Percentiles rank a stretch among this genome's conserved stretches.
These are phyloP conservation scores for Penicillium fuscoglaucum DNA, from an alignment of 2,329 filamentous ascomycete species.

Conservation along the genomic window DNA sequence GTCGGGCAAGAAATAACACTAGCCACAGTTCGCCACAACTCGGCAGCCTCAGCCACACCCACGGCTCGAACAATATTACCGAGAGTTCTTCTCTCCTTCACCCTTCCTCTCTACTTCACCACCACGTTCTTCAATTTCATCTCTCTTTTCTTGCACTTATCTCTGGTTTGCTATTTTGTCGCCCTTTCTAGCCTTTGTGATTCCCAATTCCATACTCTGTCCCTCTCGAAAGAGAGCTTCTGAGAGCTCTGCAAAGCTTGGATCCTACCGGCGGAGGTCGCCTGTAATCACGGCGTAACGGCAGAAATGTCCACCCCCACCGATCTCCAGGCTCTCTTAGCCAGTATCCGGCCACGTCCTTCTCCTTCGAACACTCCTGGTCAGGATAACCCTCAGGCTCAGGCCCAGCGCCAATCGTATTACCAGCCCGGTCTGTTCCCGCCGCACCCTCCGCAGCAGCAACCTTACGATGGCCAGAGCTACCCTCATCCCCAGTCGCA, in stretches of 20 bases:
- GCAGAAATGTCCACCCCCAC: slow-evolving; percentile 51
- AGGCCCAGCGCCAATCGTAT: slow-evolving; percentile 28
- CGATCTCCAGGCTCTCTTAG: slow-evolving; percentile 50
- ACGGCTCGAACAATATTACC: slow-evolving; percentile 18
- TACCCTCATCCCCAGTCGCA: slow-evolving; percentile 37
- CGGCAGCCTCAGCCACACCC: slow-evolving; percentile 21
- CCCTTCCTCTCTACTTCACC: slow-evolving; percentile 25
- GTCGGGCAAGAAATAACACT: slow-evolving; percentile 5
- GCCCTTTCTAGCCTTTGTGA: slow-evolving; percentile 15
- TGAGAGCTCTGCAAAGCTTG: slow-evolving; percentile 30
- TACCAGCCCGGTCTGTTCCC: slow-evolving; percentile 34
- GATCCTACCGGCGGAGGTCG: slow-evolving; percentile 31
- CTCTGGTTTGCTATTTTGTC: slow-evolving; percentile 20
- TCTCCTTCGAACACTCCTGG: slow-evolving; percentile 34
- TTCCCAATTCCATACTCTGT: slow-evolving; percentile 12
- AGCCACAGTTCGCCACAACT: slow-evolving; percentile 11
- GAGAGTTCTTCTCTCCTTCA: slow-evolving; percentile 23
- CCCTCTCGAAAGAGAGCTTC: slow-evolving; percentile 38
- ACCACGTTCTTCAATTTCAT: slow-evolving; percentile 23
- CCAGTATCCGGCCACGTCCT: slow-evolving; percentile 46
- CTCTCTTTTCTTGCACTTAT: slow-evolving; percentile 20
- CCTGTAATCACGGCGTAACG: slow-evolving; percentile 32
- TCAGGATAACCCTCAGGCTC: slow-evolving; percentile 28
- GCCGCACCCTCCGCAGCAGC: slow-evolving; percentile 31
- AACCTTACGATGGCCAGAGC: slow-evolving; percentile 35